A percentile compares a stretch with the other conserved stretches of the same genome.
These are phyloP conservation scores for Lipomyces starkeyi DNA, from an alignment of 805 yeast species.

Conservation along the genomic window DNA sequence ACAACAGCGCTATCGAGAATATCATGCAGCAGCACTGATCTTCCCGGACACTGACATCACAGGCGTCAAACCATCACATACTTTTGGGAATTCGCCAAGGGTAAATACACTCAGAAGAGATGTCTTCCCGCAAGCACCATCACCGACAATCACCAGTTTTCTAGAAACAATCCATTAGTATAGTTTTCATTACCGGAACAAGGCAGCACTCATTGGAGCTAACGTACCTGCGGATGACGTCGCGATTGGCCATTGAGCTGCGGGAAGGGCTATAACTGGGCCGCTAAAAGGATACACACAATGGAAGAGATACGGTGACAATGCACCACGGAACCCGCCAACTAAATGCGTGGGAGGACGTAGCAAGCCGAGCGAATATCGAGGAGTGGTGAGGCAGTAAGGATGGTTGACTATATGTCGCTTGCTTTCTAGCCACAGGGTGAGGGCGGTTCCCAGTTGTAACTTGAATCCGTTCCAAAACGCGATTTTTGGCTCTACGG, in stretches of 20 bases:
- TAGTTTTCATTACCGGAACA: not conserved
- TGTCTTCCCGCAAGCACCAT: conserved; percentile 92
- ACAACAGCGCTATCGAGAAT: not conserved
- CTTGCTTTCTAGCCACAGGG: not conserved
- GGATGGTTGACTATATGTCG: not conserved
- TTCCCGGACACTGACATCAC: not conserved
- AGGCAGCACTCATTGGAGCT: not conserved
- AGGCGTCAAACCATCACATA: conserved; percentile 43
- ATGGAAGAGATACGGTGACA: conserved; percentile 4
- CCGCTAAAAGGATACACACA: not conserved
- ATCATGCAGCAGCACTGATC: not conserved
- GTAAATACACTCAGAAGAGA: conserved; percentile 92
- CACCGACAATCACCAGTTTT: conserved; percentile 85
- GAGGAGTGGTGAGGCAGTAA: not conserved
- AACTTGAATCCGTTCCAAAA: not conserved
- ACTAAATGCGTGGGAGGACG: conserved; percentile 1
- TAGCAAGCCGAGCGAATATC: not conserved
- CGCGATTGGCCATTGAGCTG: conserved; percentile 32
- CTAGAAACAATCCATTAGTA: conserved; percentile 46
- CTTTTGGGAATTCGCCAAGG: conserved; percentile 89
- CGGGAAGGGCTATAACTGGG: not conserved
- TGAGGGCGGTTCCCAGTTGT: not conserved
- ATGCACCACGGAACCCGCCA: not conserved
- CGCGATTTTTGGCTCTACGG: not conserved
- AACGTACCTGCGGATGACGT: conserved; percentile 32